Evolutionary conservation across 179 eudicot genomes (phyloP).

Genomic region (Gypsophila paniculata): DNA sequence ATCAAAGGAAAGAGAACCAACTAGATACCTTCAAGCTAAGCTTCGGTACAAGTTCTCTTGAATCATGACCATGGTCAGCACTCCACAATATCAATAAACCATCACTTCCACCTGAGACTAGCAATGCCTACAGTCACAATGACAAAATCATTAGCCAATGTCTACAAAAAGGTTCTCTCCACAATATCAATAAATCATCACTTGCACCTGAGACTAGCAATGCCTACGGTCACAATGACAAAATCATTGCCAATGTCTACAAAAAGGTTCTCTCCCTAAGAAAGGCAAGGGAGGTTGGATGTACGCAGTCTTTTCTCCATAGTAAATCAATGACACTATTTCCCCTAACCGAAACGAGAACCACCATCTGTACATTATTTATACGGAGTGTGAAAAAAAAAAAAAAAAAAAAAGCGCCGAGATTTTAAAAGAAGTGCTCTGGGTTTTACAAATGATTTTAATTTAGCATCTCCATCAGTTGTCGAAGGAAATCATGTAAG

Average conservation of each 20-base stretch:
- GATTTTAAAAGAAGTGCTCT: too few relatives aligned
- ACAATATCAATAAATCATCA: too few relatives aligned
- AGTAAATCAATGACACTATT: too few relatives aligned
- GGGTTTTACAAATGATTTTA: neutral
- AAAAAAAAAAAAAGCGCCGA: neutral
- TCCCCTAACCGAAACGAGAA: neutral
- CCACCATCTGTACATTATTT: neutral
- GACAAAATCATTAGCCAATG: neutral
- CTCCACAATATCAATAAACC: constrained; percentile 90
- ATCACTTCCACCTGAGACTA: constrained; percentile 98
- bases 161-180: too few relatives aligned
- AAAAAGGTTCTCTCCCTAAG: neutral
- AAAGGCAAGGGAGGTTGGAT: neutral
- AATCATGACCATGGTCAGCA: constrained; percentile 85
- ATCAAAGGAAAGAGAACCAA: constrained; percentile 6
- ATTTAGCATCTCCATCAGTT: neutral
- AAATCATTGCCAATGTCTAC: neutral
- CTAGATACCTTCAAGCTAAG: constrained; percentile 70
- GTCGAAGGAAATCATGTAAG: neutral
- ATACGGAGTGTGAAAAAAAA: too few relatives aligned
- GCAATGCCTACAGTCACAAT: constrained; percentile 54
- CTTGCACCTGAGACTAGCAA: too few relatives aligned
- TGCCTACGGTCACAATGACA: too few relatives aligned
- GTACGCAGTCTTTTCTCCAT: too few relatives aligned
- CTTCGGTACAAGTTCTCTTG: constrained; percentile 90